These are phyloP conservation scores for Mycena leptocephala DNA, from an alignment of 768 basidiomycete genomes.

Conservation along the genomic window DNA sequence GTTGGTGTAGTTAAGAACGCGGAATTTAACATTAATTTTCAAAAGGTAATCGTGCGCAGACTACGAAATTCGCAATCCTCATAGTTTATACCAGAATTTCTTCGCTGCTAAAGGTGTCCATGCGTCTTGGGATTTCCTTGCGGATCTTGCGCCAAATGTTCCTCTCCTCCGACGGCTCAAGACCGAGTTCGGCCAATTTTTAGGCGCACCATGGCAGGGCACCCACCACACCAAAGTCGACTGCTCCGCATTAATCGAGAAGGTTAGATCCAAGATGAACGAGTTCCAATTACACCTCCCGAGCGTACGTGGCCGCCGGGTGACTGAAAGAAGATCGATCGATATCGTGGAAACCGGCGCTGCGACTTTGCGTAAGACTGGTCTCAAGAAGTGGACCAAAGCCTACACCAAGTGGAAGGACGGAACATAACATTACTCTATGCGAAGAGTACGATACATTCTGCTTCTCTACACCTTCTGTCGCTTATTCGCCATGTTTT, in stretches of 20 bases:
- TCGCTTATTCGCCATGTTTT: not conserved
- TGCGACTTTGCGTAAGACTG: not conserved
- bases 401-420: not conserved
- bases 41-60: not conserved
- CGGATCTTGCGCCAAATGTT: conserved; percentile 3
- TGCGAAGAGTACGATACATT: not conserved
- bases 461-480: not conserved
- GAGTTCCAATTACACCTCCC: not conserved
- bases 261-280: not conserved
- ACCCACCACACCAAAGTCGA: conserved; percentile 9
- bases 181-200: conserved; percentile 15
- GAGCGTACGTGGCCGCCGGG: not conserved
- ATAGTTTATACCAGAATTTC: not conserved
- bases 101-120: conserved; percentile 16
- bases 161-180: not conserved
- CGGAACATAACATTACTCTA: not conserved
- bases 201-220: conserved; percentile 19
- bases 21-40: conserved; percentile 18
- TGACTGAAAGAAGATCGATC: not conserved
- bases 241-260: not conserved
- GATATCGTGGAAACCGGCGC: not conserved
- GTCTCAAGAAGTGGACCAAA: not conserved
- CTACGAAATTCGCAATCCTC: not conserved
- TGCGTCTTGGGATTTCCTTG: conserved; percentile 9
- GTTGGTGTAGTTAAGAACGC: conserved; percentile 16